Evolutionary conservation across 345 rosid genomes (phyloP).

Genomic region (Eucalyptus camaldulensis): DNA sequence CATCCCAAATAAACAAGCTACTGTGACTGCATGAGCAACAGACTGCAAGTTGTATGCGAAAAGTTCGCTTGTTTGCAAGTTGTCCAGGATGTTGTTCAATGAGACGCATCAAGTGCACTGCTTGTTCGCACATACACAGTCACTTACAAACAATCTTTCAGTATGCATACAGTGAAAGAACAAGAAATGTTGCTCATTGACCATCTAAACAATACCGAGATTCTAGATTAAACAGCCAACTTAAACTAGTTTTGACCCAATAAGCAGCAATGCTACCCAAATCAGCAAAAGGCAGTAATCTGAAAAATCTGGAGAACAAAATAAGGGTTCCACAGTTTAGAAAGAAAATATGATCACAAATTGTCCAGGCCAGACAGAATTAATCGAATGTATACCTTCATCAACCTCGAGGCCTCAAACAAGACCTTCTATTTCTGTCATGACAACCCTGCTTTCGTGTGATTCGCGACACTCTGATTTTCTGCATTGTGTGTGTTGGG

Average conservation of each 20-base stretch:
- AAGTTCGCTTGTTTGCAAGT: no score
- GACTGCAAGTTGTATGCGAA: no score
- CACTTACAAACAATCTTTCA: no score
- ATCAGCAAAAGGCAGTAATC: not conserved
- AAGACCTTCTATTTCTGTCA: constrained; percentile 89
- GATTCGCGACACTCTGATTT: constrained; percentile 26
- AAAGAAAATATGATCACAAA: not conserved
- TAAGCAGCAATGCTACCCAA: not conserved
- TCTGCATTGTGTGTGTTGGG: constrained; percentile 21
- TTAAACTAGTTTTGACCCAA: not conserved
- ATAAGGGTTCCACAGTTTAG: not conserved
- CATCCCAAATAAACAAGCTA: no score
- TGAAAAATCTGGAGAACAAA: not conserved
- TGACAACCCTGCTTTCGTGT: constrained; percentile 69
- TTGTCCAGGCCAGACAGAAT: not conserved
- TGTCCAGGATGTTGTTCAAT: no score
- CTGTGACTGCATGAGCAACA: no score
- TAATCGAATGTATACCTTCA: constrained; percentile 33
- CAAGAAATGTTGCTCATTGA: no score
- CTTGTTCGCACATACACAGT: no score
- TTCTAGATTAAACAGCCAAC: no score
- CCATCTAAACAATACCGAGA: no score
- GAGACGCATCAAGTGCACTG: no score
- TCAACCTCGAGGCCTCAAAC: constrained; percentile 73
- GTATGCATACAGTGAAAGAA: no score